Conservation (phyloP, 179 eudicot genomes). For the Nepenthes alata region DNA sequence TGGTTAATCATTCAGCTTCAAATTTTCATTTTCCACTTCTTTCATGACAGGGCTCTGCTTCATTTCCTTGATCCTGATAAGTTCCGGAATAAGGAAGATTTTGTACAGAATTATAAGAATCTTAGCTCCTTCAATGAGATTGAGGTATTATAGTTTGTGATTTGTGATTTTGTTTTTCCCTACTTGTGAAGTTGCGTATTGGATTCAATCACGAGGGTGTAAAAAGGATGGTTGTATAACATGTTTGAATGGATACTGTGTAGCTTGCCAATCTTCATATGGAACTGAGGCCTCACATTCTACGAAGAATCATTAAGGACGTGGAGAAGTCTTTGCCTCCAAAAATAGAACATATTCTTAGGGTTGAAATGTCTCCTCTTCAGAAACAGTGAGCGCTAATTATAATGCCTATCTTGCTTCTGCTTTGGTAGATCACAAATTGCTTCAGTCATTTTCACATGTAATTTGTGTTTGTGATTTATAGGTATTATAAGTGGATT, state of each 20-base stretch:
- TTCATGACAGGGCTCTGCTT: slow-evolving; percentile 76
- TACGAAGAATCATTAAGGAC: slow-evolving; percentile 95
- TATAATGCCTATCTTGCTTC: neutral
- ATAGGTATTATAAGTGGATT: slow-evolving; percentile 98
- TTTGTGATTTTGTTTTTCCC: neutral
- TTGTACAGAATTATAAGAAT: slow-evolving; percentile 94
- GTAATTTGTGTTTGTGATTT: slow-evolving; percentile 2
- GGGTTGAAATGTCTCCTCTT: slow-evolving; percentile 99
- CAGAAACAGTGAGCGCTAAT: slow-evolving; percentile 75
- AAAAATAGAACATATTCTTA: slow-evolving; percentile 90
- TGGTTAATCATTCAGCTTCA: neutral
- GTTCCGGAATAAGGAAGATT: slow-evolving; percentile 79
- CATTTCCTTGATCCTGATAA: slow-evolving; percentile 92
- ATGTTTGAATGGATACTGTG: slow-evolving; percentile 10
- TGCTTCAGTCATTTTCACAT: slow-evolving; percentile 2
- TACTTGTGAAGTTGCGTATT: neutral
- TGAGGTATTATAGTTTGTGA: slow-evolving; percentile 40
- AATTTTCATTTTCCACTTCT: slow-evolving; percentile 3
- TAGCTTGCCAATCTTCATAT: slow-evolving; percentile 96
- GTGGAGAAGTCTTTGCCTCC: slow-evolving; percentile 99
- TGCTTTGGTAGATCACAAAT: neutral
- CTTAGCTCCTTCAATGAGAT: slow-evolving; percentile 92
- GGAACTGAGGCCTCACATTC: slow-evolving; percentile 98
- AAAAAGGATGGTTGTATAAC: neutral
- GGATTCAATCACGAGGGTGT: neutral